A percentile compares a stretch with the other conserved stretches of the same genome.
These are phyloP conservation scores for Patellaria atrata DNA, from an alignment of 495 filamentous ascomycete species.

Conservation along the genomic window DNA sequence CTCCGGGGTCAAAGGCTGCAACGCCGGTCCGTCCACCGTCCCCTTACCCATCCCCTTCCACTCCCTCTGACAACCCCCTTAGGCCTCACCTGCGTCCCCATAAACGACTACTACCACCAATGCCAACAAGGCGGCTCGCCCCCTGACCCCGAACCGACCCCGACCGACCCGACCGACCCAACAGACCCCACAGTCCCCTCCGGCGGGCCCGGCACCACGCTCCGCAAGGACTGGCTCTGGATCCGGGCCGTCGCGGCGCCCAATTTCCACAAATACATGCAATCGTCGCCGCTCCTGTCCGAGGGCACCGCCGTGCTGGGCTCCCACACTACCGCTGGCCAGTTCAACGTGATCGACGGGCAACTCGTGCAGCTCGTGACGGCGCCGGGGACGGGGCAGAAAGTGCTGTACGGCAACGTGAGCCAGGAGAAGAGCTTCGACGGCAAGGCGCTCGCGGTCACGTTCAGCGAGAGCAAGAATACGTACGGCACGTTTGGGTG, in stretches of 20 bases:
- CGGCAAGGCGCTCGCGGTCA: slow-evolving; percentile 21
- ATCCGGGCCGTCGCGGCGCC: slow-evolving; percentile 44
- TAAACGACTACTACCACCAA: too few relatives aligned
- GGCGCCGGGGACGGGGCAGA: slow-evolving; percentile 16
- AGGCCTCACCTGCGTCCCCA: too few relatives aligned
- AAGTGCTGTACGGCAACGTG: slow-evolving; percentile 29
- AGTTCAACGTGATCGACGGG: slow-evolving; percentile 41
- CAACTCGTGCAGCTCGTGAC: slow-evolving; percentile 38
- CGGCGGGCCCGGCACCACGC: slow-evolving; percentile 30
- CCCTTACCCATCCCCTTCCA: too few relatives aligned
- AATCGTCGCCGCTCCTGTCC: slow-evolving; percentile 36
- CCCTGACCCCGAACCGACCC: too few relatives aligned
- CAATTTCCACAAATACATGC: slow-evolving; percentile 51
- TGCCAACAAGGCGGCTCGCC: too few relatives aligned
- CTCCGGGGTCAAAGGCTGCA: too few relatives aligned
- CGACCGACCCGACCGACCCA: too few relatives aligned
- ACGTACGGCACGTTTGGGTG: slow-evolving; percentile 43
- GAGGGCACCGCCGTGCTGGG: slow-evolving; percentile 37
- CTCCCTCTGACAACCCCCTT: too few relatives aligned
- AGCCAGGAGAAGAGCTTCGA: slow-evolving; percentile 3
- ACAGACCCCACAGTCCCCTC: too few relatives aligned
- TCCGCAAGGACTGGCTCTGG: slow-evolving; percentile 42
- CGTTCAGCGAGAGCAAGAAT: slow-evolving; percentile 37
- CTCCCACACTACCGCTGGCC: slow-evolving; percentile 41
- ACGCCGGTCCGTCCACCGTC: too few relatives aligned